phyloP scores from a whole-genome alignment of 2,329 filamentous ascomycete genomes.

The Colletotrichum chrysophilum region DNA sequence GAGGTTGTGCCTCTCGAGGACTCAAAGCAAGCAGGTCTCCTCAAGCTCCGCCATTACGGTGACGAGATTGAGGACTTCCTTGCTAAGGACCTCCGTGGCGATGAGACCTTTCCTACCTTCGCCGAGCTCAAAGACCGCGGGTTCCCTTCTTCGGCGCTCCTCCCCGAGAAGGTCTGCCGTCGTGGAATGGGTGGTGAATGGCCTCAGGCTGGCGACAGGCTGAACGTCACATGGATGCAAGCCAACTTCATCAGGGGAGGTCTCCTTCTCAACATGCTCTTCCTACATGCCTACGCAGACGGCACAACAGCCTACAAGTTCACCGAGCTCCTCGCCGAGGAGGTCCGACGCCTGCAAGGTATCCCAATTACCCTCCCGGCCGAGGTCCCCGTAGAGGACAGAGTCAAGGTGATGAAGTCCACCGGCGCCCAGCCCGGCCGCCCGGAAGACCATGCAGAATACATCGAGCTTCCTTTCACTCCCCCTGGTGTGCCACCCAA shows the following conservation, averaged over 20 bases:
- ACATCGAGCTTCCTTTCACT: conserved; percentile 32
- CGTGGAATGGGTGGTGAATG: conserved; percentile 25
- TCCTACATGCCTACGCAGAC: conserved; percentile 39
- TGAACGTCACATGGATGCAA: conserved; percentile 23
- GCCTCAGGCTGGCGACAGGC: conserved; percentile 23
- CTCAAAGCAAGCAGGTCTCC: conserved; percentile 32
- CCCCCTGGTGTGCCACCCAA: conserved; percentile 33
- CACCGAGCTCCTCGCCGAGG: conserved; percentile 39
- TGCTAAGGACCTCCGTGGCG: conserved; percentile 28
- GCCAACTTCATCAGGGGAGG: conserved; percentile 36
- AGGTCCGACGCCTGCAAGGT: conserved; percentile 35
- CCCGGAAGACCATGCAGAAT: conserved; percentile 35
- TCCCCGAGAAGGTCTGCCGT: conserved; percentile 26
- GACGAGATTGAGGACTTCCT: conserved; percentile 28
- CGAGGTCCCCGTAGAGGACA: conserved; percentile 30
- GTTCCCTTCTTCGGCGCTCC: conserved; percentile 30
- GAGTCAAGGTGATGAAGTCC: conserved; percentile 32
- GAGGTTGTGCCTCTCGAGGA: conserved; percentile 24
- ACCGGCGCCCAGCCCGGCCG: conserved; percentile 31
- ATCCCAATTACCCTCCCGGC: conserved; percentile 25
- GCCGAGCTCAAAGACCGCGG: conserved; percentile 28
- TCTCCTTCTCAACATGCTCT: conserved; percentile 28
- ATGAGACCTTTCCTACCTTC: conserved; percentile 28
- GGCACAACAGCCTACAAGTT: conserved; percentile 34
- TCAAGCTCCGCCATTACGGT: conserved; percentile 32